A percentile compares a stretch with the other conserved stretches of the same genome.
These are phyloP conservation scores for Trypanosoma boissoni DNA, from an alignment of 208 protist genomes.

Conservation along the genomic window DNA sequence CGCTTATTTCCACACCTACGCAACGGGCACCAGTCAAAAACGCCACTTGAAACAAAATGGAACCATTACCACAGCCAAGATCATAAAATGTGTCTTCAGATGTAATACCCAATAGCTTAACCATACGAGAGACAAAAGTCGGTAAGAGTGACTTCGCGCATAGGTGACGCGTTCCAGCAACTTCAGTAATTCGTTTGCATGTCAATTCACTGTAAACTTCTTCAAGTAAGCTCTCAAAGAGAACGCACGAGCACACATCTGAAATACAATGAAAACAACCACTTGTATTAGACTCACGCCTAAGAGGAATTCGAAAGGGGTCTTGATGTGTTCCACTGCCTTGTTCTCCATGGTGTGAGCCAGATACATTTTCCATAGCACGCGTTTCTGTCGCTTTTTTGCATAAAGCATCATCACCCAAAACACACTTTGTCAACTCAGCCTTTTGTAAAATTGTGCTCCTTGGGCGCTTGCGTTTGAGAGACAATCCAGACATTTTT, in stretches of 20 bases:
- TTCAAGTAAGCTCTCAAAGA: slow-evolving; percentile 45
- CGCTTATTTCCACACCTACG: slow-evolving; percentile 59
- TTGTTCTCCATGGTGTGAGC: slow-evolving; percentile 16
- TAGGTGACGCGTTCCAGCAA: slow-evolving; percentile 48
- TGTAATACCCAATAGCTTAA: slow-evolving; percentile 45
- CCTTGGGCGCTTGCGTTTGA: slow-evolving; percentile 17
- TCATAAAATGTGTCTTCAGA: slow-evolving; percentile 61
- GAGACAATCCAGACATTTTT: slow-evolving; percentile 16
- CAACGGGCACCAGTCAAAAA: slow-evolving; percentile 55
- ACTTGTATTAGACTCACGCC: slow-evolving; percentile 42
- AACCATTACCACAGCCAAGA: slow-evolving; percentile 70
- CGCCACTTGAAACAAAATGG: slow-evolving; percentile 69
- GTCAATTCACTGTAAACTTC: slow-evolving; percentile 39
- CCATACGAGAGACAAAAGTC: slow-evolving; percentile 57
- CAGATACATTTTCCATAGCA: not conserved
- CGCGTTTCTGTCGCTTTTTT: not conserved
- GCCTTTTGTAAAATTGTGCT: slow-evolving; percentile 1
- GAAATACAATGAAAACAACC: slow-evolving; percentile 64
- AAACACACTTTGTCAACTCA: too few species aligned
- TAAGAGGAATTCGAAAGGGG: slow-evolving; percentile 54
- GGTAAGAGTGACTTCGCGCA: slow-evolving; percentile 71
- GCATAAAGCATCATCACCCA: not conserved
- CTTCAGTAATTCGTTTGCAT: slow-evolving; percentile 69
- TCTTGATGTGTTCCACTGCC: slow-evolving; percentile 46
- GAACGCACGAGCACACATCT: slow-evolving; percentile 44